Base-by-base conservation (phyloP, 192 early-diverging fungal genomes). In the Lobosporangium transversale region DNA sequence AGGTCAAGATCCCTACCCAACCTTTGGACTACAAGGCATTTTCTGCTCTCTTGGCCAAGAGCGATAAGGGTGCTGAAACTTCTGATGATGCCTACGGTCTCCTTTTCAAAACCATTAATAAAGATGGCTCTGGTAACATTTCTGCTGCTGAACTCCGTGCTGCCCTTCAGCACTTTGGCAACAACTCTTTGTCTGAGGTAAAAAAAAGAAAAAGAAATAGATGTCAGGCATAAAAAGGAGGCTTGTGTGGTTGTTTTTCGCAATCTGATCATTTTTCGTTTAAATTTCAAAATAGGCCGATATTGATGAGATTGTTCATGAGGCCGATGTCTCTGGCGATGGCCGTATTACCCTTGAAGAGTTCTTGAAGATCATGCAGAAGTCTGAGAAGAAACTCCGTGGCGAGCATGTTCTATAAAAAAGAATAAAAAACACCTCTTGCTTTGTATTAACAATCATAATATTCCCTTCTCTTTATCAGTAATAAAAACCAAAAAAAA, bases 281-380 rank as follows among this genome's bases (percentile, higher is more conserved):
- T 49, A 15, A n/a, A 6, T 49, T 49, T 49, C 14, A 6, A 17
- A 42, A 23, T 76, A 81, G 51, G 79, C 81, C 30, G 84, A 87
- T 49, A 55, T 83, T 20, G 79, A 87, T 35, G 84, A 87, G 70
- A 85, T 87, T 79, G 89, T 93, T 63, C 71, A 64, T 37, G 92
- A 92, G 71, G 92, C 90, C 50, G 95, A 97, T 78, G 87, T 89
- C 33, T 89, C 95, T 82, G 90, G 90, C 32, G 94, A 96, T 78
- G 93, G 93, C 36, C 86, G 88, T 58, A 94, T 97, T 78, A 91
- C 94, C 80, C 92, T 92, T 66, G 89, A 95, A 64, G 94, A 97
- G 85, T 97, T 97, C 80, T 86, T 89, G 80, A 92, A 90, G 82
- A 94, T 91, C 86, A 89, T 89, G 88, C 73, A 76, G 30, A 76